These are phyloP conservation scores for Pythium pyrilobum DNA, from an alignment of 352 stramenopile species.

Conservation along the genomic window DNA sequence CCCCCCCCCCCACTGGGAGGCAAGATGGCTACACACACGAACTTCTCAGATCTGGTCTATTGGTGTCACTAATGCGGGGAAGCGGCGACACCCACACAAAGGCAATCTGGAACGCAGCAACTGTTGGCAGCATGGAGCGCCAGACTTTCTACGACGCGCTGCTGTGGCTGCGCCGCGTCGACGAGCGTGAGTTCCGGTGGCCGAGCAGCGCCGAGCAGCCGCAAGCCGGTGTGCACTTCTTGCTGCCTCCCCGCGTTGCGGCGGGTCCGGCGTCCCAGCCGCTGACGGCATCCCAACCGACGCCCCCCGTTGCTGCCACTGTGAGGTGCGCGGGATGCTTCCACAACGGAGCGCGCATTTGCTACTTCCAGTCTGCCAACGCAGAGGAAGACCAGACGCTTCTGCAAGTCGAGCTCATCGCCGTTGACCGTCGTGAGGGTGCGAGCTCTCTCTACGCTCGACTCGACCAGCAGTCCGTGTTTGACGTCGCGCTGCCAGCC, in stretches of 20 bases:
- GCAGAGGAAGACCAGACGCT: constrained; percentile 28
- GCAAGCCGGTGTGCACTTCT: not conserved
- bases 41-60: no score
- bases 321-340: constrained; percentile 29
- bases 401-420: constrained; percentile 22
- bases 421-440: not conserved
- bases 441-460: constrained; percentile 14
- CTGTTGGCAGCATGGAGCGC: constrained; percentile 14
- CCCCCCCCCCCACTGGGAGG: no score
- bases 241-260: constrained; percentile 1
- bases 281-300: not conserved
- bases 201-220: not conserved
- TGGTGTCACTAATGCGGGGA: no score
- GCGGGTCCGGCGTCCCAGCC: not conserved
- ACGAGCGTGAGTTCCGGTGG: constrained; percentile 4
- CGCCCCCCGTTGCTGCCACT: not conserved
- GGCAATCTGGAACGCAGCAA: no score
- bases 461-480: constrained; percentile 23
- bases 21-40: no score
- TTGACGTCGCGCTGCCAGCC: constrained; percentile 16
- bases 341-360: constrained; percentile 26
- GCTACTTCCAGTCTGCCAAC: constrained; percentile 22
- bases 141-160: constrained; percentile 26
- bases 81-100: no score
- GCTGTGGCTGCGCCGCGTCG: constrained; percentile 24